A percentile compares a stretch with the other conserved stretches of the same genome.
Conservation (phyloP, 148 eudicot genomes). For the Rhododendron mucronatum region DNA sequence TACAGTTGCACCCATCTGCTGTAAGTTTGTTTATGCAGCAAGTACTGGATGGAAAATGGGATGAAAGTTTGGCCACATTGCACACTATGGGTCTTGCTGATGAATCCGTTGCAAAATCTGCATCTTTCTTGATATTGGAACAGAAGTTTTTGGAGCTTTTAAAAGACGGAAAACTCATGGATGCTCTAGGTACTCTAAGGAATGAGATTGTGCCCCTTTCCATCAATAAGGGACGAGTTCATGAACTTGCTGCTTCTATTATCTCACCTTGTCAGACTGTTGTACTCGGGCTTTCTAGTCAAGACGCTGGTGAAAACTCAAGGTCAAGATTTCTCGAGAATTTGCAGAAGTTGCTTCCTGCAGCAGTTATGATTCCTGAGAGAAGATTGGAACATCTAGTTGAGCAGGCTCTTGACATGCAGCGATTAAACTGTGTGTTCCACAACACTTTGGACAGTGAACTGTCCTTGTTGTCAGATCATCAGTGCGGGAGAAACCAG, state of each 20-base stretch:
- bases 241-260: constrained; percentile 45
- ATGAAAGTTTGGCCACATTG: constrained; percentile 53
- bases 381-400: constrained; percentile 62
- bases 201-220: constrained; percentile 64
- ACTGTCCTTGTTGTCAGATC: constrained; percentile 38
- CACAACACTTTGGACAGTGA: constrained; percentile 63
- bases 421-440: constrained; percentile 50
- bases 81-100: constrained; percentile 48
- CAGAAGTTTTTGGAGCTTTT: constrained; percentile 68
- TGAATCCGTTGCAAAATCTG: constrained; percentile 33
- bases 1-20: constrained; percentile 40
- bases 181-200: constrained; percentile 58
- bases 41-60: constrained; percentile 63
- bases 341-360: constrained; percentile 59
- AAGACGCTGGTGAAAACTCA: constrained; percentile 22
- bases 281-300: constrained; percentile 19
- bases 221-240: constrained; percentile 40
- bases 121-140: constrained; percentile 65
- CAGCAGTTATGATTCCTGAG: constrained; percentile 57
- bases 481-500: constrained; percentile 47
- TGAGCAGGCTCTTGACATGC: constrained; percentile 71
- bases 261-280: constrained; percentile 17
- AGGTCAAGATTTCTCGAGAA: constrained; percentile 55
- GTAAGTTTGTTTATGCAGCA: constrained; percentile 51
- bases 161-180: constrained; percentile 41